Evolutionary conservation across 2,329 filamentous ascomycete genomes (phyloP).

Genomic region (Alternaria postmessia): DNA sequence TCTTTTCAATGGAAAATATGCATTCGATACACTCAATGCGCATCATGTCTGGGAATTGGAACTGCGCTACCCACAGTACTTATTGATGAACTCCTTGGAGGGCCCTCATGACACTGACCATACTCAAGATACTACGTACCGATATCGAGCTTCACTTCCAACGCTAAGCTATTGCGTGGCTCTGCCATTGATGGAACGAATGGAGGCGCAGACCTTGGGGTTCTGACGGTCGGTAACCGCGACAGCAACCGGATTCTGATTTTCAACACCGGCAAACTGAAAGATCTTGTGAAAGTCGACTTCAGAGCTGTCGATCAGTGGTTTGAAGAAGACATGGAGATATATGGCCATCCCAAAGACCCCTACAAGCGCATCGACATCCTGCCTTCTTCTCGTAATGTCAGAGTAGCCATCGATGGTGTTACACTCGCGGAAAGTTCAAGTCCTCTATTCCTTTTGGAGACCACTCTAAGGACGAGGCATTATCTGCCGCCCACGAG

Average conservation of each 20-base stretch:
- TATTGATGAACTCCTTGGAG: conserved; percentile 12
- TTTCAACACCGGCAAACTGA: conserved; percentile 34
- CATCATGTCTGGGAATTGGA: conserved; percentile 50
- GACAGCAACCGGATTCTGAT: conserved; percentile 36
- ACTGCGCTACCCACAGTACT: conserved; percentile 46
- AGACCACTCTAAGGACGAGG: conserved; percentile 66
- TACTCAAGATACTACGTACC: conserved; percentile 42
- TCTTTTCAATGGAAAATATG: conserved; percentile 42
- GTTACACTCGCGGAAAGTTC: conserved; percentile 55
- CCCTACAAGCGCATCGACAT: conserved; percentile 72
- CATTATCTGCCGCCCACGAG: conserved; percentile 67
- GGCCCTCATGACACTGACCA: neutral
- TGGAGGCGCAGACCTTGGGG: conserved; percentile 29
- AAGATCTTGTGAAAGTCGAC: conserved; percentile 42
- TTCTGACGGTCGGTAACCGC: conserved; percentile 28
- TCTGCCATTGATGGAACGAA: conserved; percentile 28
- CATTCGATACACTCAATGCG: conserved; percentile 45
- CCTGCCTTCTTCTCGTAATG: conserved; percentile 61
- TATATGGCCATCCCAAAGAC: conserved; percentile 71
- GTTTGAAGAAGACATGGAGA: conserved; percentile 67
- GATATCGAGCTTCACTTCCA: conserved; percentile 22
- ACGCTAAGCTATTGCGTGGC: conserved; percentile 26
- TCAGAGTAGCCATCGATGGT: conserved; percentile 62
- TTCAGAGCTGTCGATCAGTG: conserved; percentile 53
- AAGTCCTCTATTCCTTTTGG: conserved; percentile 63